Percentiles rank a stretch among this genome's conserved stretches.
phyloP scores from a whole-genome alignment of 805 yeast genomes.

The Saccharomycodes ludwigii region DNA sequence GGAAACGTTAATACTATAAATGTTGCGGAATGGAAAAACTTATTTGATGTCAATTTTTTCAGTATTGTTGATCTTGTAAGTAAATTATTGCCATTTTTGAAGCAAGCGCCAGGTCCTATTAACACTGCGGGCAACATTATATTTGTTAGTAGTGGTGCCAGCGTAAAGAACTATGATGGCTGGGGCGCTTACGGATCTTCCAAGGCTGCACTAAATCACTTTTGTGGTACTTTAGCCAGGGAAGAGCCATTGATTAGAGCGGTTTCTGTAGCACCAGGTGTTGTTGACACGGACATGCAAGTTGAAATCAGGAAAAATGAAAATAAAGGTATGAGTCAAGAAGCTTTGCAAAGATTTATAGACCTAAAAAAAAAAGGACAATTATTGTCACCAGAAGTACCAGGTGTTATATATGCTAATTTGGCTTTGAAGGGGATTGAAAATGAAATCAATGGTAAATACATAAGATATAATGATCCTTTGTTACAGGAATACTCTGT shows the following conservation, averaged over 20 bases:
- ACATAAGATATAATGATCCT: conserved; percentile 46
- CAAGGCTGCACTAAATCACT: conserved; percentile 81
- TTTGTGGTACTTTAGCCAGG: conserved; percentile 49
- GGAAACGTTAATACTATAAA: conserved; percentile 25
- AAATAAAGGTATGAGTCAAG: conserved; percentile 47
- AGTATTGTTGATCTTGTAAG: conserved; percentile 52
- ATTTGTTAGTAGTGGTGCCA: conserved; percentile 87
- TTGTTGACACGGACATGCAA: conserved; percentile 89
- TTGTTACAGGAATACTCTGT: conserved; percentile 9
- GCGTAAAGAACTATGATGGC: conserved; percentile 31
- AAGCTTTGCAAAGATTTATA: conserved; percentile 46
- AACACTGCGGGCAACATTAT: conserved; percentile 48
- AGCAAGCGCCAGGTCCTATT: too few species aligned
- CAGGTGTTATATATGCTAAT: conserved; percentile 59
- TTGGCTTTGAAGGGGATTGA: conserved; percentile 52
- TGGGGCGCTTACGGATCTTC: conserved; percentile 93
- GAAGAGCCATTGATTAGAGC: conserved; percentile 43
- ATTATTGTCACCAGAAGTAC: conserved; percentile 56
- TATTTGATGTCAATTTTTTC: conserved; percentile 70
- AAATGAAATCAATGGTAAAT: conserved; percentile 48
- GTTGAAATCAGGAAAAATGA: conserved; percentile 51
- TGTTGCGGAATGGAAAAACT: conserved; percentile 43
- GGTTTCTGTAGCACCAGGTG: conserved; percentile 85
- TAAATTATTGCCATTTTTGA: conserved; percentile 44
- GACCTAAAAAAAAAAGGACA: conserved; percentile 46